Evolutionary conservation across 2,329 filamentous ascomycete genomes (phyloP).

Genomic region (Beauveria asiatica): DNA sequence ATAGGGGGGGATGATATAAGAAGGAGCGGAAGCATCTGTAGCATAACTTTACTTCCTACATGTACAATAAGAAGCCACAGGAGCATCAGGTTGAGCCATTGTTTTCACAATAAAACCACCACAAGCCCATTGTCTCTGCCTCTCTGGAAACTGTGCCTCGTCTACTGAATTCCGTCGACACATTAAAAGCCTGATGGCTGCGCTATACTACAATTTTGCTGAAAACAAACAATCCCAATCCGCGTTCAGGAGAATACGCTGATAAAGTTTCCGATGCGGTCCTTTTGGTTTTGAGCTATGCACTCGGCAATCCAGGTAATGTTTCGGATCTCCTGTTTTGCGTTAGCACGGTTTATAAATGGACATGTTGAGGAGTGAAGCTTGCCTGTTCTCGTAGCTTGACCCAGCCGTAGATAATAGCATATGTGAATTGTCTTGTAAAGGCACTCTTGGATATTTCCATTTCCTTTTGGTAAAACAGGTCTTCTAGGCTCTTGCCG

Average conservation of each 20-base stretch:
- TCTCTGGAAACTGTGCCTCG: background rate
- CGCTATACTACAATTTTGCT: constrained; percentile 36
- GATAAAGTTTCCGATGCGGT: constrained; percentile 97
- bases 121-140: background rate
- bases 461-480: constrained; percentile 99
- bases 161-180: constrained; percentile 19
- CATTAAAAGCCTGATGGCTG: constrained; percentile 29
- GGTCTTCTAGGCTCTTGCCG: constrained; percentile 84
- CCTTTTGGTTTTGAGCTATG: constrained; percentile 99
- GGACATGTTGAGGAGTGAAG: constrained; percentile 6
- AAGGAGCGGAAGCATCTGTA: constrained; percentile 25
- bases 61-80: constrained; percentile 38
- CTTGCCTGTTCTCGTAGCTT: constrained; percentile 93
- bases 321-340: constrained; percentile 84
- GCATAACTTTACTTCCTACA: constrained; percentile 35
- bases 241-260: constrained; percentile 65
- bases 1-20: constrained; percentile 12
- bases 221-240: constrained; percentile 16
- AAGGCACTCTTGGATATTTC: constrained; percentile 93
- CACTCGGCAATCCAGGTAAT: constrained; percentile 99
- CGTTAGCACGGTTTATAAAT: constrained; percentile 20
- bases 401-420: constrained; percentile 95
- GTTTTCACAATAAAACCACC: constrained; percentile 2
- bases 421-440: constrained; percentile 89
- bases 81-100: constrained; percentile 8